Evolutionary conservation across 768 basidiomycete genomes (phyloP).

Genomic region (Pleurotus platypus): DNA sequence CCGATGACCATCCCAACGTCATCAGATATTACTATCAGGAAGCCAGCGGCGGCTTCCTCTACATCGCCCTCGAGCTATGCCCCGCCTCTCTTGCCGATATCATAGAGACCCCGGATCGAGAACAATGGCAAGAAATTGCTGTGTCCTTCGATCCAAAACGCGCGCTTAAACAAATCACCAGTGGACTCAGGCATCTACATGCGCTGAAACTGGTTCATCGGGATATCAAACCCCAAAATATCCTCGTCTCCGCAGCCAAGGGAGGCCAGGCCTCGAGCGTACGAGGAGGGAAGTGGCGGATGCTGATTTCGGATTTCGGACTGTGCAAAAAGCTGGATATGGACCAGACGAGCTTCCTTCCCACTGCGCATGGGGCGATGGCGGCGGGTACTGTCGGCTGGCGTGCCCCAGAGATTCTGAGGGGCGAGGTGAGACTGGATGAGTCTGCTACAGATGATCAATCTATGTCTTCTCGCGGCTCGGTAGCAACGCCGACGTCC

Average conservation of each 20-base stretch:
- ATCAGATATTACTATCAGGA: constrained; percentile 99
- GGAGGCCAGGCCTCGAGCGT: constrained; percentile 36
- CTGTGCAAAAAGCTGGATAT: constrained; percentile 92
- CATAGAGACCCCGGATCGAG: constrained; percentile 70
- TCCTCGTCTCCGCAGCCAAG: constrained; percentile 77
- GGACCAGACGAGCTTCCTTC: constrained; percentile 95
- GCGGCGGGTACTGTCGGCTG: constrained; percentile 95
- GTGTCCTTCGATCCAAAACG: constrained; percentile 82
- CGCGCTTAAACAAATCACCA: constrained; percentile 82
- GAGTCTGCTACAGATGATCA: constrained; percentile 63
- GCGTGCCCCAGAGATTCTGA: constrained; percentile 94
- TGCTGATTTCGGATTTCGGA: constrained; percentile 97
- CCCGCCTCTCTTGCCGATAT: constrained; percentile 87
- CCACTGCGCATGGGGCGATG: constrained; percentile 85
- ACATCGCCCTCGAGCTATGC: constrained; percentile 95
- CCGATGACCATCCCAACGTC: constrained; percentile 98
- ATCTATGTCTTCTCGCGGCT: constrained; percentile 65
- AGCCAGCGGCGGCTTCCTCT: constrained; percentile 88
- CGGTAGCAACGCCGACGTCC: constrained; percentile 48
- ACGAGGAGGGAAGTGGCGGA: constrained; percentile 49
- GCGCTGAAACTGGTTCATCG: constrained; percentile 95
- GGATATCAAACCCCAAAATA: constrained; percentile 98
- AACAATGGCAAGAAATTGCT: constrained; percentile 72
- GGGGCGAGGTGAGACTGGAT: constrained; percentile 91
- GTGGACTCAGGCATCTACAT: constrained; percentile 87